Base-by-base conservation (phyloP, 2,329 filamentous ascomycete species). In the Fusarium burgessii region DNA sequence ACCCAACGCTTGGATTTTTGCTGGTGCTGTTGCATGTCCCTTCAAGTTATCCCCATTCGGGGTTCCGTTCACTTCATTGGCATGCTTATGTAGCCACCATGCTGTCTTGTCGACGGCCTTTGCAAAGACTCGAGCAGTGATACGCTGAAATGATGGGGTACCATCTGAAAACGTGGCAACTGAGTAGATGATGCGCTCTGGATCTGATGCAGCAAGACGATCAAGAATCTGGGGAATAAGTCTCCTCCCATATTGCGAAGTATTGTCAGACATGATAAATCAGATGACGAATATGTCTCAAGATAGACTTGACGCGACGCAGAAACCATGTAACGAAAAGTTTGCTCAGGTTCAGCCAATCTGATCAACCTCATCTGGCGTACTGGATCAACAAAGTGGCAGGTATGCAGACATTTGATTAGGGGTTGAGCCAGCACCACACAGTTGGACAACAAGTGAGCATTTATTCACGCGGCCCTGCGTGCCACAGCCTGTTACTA, bases 191-290 rank as follows among this genome's bases (percentile, higher is more conserved):
- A 35, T 4, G 13, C 52, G 40, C 12, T 35, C 52, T 15, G 52
- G 52, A 27, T 56, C 52, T 2, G 20, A 15, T 27, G 9, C 20
- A 13, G 29, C 40, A 4, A 56, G 17, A 7, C 20, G 20, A 47
- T 56, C 52, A 4, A 56, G 40, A 17, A 56, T 47, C 13, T 35
- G 40, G 29, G 52, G 52, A n/a, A 56, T 56, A 12, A 56, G 52
- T 27, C 52, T 47, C 29, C 29, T 47, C 20, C 52, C 52, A 25
- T 55, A 55, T 7, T 5, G 18, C 15, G 38, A 17, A n/a, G 25
- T 17, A 9, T 41, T n/a, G 17, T 15, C 40, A n/a, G 14, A 2
- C 51, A 55, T 55, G 7, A 2, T 29, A 14, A 7, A 15, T 9
- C 35, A 36, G 6, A 27, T 38, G 9, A 18, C 10, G 12, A 11